These are phyloP conservation scores for Thielaviopsis euricoi DNA, from an alignment of 2,329 filamentous ascomycete species.

Conservation along the genomic window DNA sequence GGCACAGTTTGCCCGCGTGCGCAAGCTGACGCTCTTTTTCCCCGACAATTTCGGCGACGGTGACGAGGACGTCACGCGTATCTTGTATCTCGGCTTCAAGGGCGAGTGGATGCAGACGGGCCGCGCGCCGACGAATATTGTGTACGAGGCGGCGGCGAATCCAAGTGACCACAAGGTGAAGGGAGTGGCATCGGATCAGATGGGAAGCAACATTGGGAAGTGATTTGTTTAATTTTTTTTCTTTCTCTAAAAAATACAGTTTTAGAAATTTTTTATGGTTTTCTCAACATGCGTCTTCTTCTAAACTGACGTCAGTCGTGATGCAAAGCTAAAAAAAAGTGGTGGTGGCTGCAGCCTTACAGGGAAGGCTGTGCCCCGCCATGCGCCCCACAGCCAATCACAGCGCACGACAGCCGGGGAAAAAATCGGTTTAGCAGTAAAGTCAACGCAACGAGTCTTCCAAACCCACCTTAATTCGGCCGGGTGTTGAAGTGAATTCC, in stretches of 20 bases:
- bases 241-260: neutral
- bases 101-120: constrained; percentile 85
- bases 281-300: neutral
- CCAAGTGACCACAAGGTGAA: constrained; percentile 67
- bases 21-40: constrained; percentile 70
- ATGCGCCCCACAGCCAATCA: constrained; percentile 3
- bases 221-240: constrained; percentile 14
- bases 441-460: neutral
- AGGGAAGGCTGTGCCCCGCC: constrained; percentile 2
- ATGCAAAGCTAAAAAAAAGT: too few species aligned
- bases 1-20: constrained; percentile 77
- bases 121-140: constrained; percentile 52
- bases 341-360: neutral
- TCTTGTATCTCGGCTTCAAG: constrained; percentile 81
- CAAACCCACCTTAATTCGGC: neutral
- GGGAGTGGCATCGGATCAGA: constrained; percentile 35
- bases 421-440: neutral
- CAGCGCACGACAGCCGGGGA: neutral
- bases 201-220: constrained; percentile 37
- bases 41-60: constrained; percentile 76
- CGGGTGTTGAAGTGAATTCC: too few species aligned
- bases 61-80: constrained; percentile 61
- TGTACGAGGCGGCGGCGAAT: constrained; percentile 91
- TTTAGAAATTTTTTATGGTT: neutral
- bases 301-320: neutral